phyloP scores from a whole-genome alignment of 2,329 filamentous ascomycete species.

The Dactylonectria macrodidyma region DNA sequence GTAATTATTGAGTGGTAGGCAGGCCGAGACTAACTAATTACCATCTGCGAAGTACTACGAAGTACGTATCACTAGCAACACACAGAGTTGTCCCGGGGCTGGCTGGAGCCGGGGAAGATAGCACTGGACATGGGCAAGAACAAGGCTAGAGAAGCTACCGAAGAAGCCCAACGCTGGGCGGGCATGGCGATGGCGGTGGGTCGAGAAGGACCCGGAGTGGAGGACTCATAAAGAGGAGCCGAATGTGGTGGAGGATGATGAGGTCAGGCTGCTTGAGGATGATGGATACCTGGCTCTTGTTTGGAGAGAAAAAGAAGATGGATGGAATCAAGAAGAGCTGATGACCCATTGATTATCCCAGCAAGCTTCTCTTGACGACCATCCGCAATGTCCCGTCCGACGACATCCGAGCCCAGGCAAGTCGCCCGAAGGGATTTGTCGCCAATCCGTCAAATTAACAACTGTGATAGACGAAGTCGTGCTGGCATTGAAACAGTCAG shows the following conservation, averaged over 20 bases:
- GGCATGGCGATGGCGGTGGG: slow-evolving; percentile 42
- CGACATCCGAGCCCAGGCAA: slow-evolving; percentile 3
- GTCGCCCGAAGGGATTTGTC: slow-evolving; percentile 37
- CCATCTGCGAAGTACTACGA: too few species aligned
- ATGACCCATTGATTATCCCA: slow-evolving; percentile 37
- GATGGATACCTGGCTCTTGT: slow-evolving; percentile 26
- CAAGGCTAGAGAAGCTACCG: slow-evolving; percentile 27
- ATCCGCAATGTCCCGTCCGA: slow-evolving; percentile 26
- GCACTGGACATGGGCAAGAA: slow-evolving; percentile 15
- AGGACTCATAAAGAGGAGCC: slow-evolving; percentile 32
- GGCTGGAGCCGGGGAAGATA: slow-evolving; percentile 9
- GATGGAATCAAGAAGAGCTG: slow-evolving; percentile 41
- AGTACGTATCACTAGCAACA: slow-evolving; percentile 11
- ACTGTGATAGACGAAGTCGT: slow-evolving; percentile 24
- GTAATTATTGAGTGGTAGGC: too few species aligned
- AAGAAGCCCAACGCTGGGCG: slow-evolving; percentile 35
- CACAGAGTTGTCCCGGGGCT: slow-evolving; percentile 22
- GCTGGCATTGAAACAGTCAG: background rate
- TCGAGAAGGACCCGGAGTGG: slow-evolving; percentile 32
- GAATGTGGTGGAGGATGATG: slow-evolving; percentile 37
- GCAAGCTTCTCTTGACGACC: slow-evolving; percentile 22
- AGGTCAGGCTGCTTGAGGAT: slow-evolving; percentile 35
- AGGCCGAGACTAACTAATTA: slow-evolving; percentile 20
- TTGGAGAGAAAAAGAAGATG: slow-evolving; percentile 35
- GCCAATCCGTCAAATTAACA: slow-evolving; percentile 36